A percentile compares a stretch with the other conserved stretches of the same genome.
Conservation (phyloP, 352 stramenopile genomes). For the Peronospora destructor region DNA sequence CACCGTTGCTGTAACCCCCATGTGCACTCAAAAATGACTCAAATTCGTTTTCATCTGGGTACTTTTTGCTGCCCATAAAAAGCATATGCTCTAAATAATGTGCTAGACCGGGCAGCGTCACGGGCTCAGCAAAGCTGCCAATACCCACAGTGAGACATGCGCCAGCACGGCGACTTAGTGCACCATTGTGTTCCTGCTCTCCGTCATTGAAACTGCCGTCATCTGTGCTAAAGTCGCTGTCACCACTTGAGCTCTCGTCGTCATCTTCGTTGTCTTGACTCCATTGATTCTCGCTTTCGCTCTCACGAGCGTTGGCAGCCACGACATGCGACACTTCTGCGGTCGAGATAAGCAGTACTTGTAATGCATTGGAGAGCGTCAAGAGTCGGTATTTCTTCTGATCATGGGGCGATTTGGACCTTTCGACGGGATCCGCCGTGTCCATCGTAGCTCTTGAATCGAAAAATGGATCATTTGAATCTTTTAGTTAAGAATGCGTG, state of each 20-base stretch:
- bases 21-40: slow-evolving; percentile 84
- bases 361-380: slow-evolving; percentile 64
- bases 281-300: slow-evolving; percentile 25
- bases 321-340: slow-evolving; percentile 34
- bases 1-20: slow-evolving; percentile 88
- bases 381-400: slow-evolving; percentile 84
- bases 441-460: slow-evolving; percentile 8
- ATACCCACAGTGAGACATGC: slow-evolving; percentile 65
- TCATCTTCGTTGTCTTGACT: slow-evolving; percentile 19
- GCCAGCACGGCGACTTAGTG: slow-evolving; percentile 35
- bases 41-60: slow-evolving; percentile 91
- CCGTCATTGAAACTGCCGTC: slow-evolving; percentile 36
- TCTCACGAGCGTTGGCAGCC: slow-evolving; percentile 22
- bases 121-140: slow-evolving; percentile 66
- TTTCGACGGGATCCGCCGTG: slow-evolving; percentile 41
- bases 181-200: slow-evolving; percentile 25
- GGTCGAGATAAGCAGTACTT: slow-evolving; percentile 71
- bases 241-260: slow-evolving; percentile 13
- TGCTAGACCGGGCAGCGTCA: slow-evolving; percentile 66
- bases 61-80: slow-evolving; percentile 92
- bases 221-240: slow-evolving; percentile 30
- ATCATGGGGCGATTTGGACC: slow-evolving; percentile 67
- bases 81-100: slow-evolving; percentile 96
- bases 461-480: background rate
- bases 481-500: background rate